Percentiles rank a stretch among this genome's conserved stretches.
These are phyloP conservation scores for Cylindrodendrum hubeiense DNA, from an alignment of 2,329 filamentous ascomycete species.

Conservation along the genomic window DNA sequence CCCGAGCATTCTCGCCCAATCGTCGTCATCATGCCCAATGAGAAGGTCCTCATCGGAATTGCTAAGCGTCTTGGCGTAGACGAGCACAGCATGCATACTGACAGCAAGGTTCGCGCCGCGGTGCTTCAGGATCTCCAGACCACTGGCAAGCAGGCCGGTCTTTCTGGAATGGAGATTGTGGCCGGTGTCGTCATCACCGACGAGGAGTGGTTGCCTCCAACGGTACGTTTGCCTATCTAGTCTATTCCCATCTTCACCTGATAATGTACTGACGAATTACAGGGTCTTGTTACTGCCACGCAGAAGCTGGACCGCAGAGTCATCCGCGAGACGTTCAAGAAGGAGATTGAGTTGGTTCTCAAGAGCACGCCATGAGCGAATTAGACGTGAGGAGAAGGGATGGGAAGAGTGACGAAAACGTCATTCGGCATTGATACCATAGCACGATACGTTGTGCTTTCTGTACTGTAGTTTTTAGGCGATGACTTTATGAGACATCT, in stretches of 20 bases:
- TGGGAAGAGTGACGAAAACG: neutral
- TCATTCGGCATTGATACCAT: neutral
- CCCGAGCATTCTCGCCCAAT: slow-evolving; percentile 80
- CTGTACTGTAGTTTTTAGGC: neutral
- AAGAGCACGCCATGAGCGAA: slow-evolving; percentile 35
- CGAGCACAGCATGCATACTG: slow-evolving; percentile 74
- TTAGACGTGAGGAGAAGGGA: neutral
- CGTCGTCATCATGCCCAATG: slow-evolving; percentile 80
- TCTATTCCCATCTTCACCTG: neutral
- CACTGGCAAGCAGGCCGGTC: slow-evolving; percentile 73
- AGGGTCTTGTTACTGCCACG: slow-evolving; percentile 71
- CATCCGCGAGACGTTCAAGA: slow-evolving; percentile 60
- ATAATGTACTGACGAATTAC: slow-evolving; percentile 25
- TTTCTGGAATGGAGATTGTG: slow-evolving; percentile 79
- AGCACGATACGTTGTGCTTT: neutral
- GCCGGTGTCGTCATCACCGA: slow-evolving; percentile 81
- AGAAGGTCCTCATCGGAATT: slow-evolving; percentile 69
- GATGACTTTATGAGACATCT: too few relatives aligned
- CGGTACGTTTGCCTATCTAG: slow-evolving; percentile 66
- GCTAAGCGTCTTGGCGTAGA: slow-evolving; percentile 71
- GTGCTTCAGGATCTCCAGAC: slow-evolving; percentile 76
- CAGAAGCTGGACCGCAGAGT: slow-evolving; percentile 68
- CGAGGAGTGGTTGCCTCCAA: slow-evolving; percentile 89
- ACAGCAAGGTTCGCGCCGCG: slow-evolving; percentile 71
- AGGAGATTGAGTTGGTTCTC: slow-evolving; percentile 59